phyloP scores from a whole-genome alignment of 768 basidiomycete genomes.

The Russula lepida region DNA sequence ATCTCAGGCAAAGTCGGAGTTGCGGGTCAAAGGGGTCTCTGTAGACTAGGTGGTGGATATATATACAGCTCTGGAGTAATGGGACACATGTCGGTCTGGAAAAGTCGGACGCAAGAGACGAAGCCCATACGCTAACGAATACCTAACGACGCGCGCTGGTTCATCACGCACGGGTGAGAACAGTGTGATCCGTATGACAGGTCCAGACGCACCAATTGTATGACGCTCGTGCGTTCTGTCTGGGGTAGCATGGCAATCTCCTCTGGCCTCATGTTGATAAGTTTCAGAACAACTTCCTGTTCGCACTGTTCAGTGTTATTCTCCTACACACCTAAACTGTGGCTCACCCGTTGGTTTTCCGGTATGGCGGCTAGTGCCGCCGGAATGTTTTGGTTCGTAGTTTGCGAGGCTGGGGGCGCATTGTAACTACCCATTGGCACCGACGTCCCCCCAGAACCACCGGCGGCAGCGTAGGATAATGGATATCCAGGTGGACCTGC shows the following conservation, averaged over 20 bases:
- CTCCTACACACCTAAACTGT: background rate
- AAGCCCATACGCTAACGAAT: slow-evolving; percentile 2
- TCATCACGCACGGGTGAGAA: background rate
- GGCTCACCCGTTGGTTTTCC: slow-evolving; percentile 56
- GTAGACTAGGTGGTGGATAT: slow-evolving; percentile 18
- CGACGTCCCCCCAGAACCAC: background rate
- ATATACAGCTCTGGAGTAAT: slow-evolving; percentile 12
- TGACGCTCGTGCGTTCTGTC: slow-evolving; percentile 63
- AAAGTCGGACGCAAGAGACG: background rate
- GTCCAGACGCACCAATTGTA: slow-evolving; percentile 62
- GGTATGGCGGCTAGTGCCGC: slow-evolving; percentile 52
- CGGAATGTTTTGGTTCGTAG: slow-evolving; percentile 28
- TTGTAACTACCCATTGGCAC: slow-evolving; percentile 2
- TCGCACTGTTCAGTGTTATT: slow-evolving; percentile 15
- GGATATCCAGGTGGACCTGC: slow-evolving; percentile 12
- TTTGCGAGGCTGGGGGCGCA: slow-evolving; percentile 12
- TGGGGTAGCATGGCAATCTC: slow-evolving; percentile 73
- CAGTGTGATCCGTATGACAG: background rate
- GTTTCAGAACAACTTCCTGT: slow-evolving; percentile 68
- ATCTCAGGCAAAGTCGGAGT: slow-evolving; percentile 20
- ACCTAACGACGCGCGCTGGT: slow-evolving; percentile 19
- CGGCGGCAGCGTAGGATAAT: background rate
- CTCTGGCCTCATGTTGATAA: slow-evolving; percentile 75
- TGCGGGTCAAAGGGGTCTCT: slow-evolving; percentile 19
- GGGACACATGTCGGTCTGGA: slow-evolving; percentile 8